Conservation (phyloP, 108 stramenopile species). For the Cyclotella baltica region DNA sequence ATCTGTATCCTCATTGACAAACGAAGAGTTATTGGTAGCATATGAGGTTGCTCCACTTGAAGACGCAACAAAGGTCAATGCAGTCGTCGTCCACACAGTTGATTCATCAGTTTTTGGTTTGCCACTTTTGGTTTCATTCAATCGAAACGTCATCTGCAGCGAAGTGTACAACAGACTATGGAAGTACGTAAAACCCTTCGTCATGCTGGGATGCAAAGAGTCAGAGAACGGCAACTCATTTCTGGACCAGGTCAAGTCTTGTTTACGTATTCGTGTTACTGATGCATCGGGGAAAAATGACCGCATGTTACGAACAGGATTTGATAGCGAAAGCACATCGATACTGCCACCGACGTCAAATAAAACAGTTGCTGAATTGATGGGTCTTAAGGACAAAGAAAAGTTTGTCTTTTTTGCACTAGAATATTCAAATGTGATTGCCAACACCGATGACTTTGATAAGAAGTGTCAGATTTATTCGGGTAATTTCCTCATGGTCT, state of each 20-base stretch:
- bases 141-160: slow-evolving; percentile 48
- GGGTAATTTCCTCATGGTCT: slow-evolving; percentile 7
- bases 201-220: slow-evolving; percentile 1
- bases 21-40: slow-evolving; percentile 19
- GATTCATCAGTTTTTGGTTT: slow-evolving; percentile 56
- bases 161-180: slow-evolving; percentile 65
- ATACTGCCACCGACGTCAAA: slow-evolving; percentile 17
- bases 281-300: not conserved
- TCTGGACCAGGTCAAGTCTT: not conserved
- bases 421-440: slow-evolving; percentile 29
- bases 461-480: not conserved
- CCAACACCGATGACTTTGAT: not conserved
- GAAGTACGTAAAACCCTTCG: slow-evolving; percentile 50
- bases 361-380: slow-evolving; percentile 15
- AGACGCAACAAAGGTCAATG: slow-evolving; percentile 19
- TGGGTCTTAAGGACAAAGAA: slow-evolving; percentile 7
- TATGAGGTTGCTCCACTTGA: slow-evolving; percentile 14
- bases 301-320: not conserved
- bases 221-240: not conserved
- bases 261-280: slow-evolving; percentile 7
- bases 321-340: not conserved
- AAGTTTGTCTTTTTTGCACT: slow-evolving; percentile 13
- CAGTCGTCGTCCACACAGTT: slow-evolving; percentile 7
- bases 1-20: not conserved
- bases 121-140: slow-evolving; percentile 69